Conservation (phyloP, 208 protist species). For the Leishmania mexicana region DNA sequence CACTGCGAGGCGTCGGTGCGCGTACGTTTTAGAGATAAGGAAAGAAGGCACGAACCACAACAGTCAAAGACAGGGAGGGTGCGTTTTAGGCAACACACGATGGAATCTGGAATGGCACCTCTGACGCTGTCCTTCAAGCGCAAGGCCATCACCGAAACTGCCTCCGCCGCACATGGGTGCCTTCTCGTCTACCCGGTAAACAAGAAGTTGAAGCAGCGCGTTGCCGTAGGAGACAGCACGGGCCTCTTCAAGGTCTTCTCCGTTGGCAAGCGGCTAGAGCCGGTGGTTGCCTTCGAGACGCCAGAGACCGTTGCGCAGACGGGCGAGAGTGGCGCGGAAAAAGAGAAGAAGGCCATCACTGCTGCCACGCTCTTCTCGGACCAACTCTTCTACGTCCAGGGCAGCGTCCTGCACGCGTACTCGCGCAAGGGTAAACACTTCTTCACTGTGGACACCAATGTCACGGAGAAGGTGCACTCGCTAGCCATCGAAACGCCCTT, state of each 20-base stretch:
- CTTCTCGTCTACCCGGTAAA: slow-evolving; percentile 76
- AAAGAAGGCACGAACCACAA: not conserved
- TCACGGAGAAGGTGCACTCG: slow-evolving; percentile 73
- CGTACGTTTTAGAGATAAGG: not conserved
- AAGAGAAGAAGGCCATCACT: slow-evolving; percentile 46
- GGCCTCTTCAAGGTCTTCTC: slow-evolving; percentile 66
- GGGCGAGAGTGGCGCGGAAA: slow-evolving; percentile 6
- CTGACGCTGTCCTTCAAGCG: slow-evolving; percentile 31
- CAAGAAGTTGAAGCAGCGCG: slow-evolving; percentile 74
- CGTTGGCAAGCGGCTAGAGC: slow-evolving; percentile 55
- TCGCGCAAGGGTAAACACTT: slow-evolving; percentile 84
- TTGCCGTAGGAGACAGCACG: slow-evolving; percentile 73
- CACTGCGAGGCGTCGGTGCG: not conserved
- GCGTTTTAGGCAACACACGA: not conserved
- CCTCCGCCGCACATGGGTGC: slow-evolving; percentile 46
- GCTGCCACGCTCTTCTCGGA: slow-evolving; percentile 73
- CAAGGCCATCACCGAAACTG: slow-evolving; percentile 43
- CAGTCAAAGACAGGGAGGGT: not conserved
- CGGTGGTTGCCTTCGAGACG: slow-evolving; percentile 53
- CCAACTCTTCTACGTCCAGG: slow-evolving; percentile 82
- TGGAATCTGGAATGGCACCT: slow-evolving; percentile 8
- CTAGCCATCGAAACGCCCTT: slow-evolving; percentile 79
- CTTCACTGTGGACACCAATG: slow-evolving; percentile 85
- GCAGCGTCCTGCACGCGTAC: slow-evolving; percentile 75
- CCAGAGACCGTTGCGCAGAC: slow-evolving; percentile 30